A percentile compares a stretch with the other conserved stretches of the same genome.
phyloP scores from a whole-genome alignment of 805 yeast species.

The Monosporozyma siamensis region DNA sequence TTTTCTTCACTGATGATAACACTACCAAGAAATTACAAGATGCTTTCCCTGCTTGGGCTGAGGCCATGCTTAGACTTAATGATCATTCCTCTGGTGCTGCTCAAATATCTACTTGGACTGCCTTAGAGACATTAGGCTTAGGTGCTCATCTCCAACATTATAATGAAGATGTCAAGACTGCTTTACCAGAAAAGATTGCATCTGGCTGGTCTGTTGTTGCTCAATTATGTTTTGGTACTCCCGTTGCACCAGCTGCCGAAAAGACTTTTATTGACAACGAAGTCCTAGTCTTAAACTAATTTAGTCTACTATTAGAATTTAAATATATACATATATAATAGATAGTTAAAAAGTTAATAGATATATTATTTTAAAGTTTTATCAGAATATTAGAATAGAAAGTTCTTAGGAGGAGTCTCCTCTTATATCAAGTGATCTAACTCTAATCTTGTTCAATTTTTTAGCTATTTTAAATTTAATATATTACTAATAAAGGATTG shows the following conservation, averaged over 20 bases:
- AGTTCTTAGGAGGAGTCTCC: too few relatives aligned
- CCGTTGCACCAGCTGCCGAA: constrained; percentile 31
- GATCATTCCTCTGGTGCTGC: constrained; percentile 41
- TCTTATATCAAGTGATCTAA: too few relatives aligned
- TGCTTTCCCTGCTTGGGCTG: constrained; percentile 36
- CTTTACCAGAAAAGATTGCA: constrained; percentile 34
- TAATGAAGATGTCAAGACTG: constrained; percentile 37
- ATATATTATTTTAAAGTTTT: too few relatives aligned
- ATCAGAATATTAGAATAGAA: too few relatives aligned
- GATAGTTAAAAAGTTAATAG: neutral
- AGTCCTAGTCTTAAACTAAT: constrained; percentile 7
- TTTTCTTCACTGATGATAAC: constrained; percentile 39
- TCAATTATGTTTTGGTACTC: constrained; percentile 43
- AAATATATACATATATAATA: neutral
- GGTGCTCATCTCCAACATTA: constrained; percentile 48
- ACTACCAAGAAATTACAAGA: constrained; percentile 34
- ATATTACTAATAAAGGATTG: too few relatives aligned
- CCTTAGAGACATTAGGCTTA: constrained; percentile 35
- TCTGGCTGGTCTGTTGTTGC: constrained; percentile 38
- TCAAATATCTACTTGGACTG: constrained; percentile 42
- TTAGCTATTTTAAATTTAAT: too few relatives aligned
- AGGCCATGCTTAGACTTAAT: constrained; percentile 40
- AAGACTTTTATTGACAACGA: constrained; percentile 35
- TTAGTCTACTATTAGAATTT: too few relatives aligned
- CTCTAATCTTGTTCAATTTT: too few relatives aligned